Conservation (phyloP, 176 grass and related monocot species). For the Bonia amplexicaulis region DNA sequence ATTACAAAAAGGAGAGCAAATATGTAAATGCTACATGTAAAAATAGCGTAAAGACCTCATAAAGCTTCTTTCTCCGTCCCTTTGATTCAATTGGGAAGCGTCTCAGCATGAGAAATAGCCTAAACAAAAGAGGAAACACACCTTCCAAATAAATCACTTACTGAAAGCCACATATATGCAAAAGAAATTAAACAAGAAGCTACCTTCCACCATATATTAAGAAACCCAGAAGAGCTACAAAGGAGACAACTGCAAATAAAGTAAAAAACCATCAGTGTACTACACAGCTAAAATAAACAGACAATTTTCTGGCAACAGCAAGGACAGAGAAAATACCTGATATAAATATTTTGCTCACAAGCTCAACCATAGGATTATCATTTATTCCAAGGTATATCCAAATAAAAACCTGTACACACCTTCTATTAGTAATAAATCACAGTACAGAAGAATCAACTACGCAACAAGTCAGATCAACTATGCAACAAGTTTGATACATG, state of each 20-base stretch:
- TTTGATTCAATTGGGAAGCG: conserved; percentile 85
- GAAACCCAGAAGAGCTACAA: conserved; percentile 73
- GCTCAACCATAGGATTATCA: conserved; percentile 48
- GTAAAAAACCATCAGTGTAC: conserved; percentile 9
- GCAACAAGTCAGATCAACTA: not conserved
- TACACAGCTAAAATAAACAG: not conserved
- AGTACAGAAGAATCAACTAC: not conserved
- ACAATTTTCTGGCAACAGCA: not conserved
- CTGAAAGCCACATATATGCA: not conserved
- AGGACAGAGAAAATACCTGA: conserved; percentile 42
- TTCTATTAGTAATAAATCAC: not conserved
- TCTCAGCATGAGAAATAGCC: conserved; percentile 81
- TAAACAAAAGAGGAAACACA: conserved; percentile 23
- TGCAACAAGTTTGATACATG: not conserved
- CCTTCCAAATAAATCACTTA: not conserved
- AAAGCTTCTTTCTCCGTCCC: conserved; percentile 81
- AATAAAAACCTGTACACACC: conserved; percentile 54
- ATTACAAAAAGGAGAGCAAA: not conserved
- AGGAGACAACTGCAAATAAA: conserved; percentile 65
- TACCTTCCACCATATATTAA: conserved; percentile 89
- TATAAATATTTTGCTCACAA: conserved; percentile 67
- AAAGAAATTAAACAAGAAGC: not conserved
- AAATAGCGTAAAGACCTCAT: conserved; percentile 46
- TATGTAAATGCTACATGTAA: not conserved
- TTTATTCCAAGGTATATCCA: conserved; percentile 75